A percentile compares a stretch with the other conserved stretches of the same genome.
Conservation (phyloP, 2,329 filamentous ascomycete genomes). For the Kalmusia sp. region DNA sequence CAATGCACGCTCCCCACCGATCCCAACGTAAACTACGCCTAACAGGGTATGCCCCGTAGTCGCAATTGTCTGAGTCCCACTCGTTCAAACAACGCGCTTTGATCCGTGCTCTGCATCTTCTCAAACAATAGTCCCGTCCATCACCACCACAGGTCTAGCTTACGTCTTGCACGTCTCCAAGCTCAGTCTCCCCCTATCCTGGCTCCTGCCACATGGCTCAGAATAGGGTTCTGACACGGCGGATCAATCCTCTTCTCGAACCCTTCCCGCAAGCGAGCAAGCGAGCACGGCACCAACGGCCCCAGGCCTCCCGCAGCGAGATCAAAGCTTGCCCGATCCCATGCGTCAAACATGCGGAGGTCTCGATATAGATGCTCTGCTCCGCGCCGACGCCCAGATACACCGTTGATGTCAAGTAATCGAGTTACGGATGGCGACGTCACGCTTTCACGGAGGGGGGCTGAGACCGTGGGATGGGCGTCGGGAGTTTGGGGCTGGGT, state of each 20-base stretch:
- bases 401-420: background rate
- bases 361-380: background rate
- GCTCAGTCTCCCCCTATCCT: background rate
- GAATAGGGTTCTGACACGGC: background rate
- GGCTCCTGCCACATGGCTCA: background rate
- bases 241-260: background rate
- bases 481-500: background rate
- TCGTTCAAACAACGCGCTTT: too few species aligned
- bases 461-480: constrained; percentile 1
- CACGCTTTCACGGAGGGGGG: background rate
- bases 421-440: background rate
- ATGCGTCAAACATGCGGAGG: background rate
- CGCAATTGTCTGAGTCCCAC: too few species aligned
- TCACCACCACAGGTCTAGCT: too few species aligned
- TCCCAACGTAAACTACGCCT: background rate
- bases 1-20: background rate
- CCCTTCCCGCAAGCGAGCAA: background rate
- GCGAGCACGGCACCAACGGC: too few species aligned
- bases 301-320: background rate
- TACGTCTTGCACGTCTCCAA: too few species aligned
- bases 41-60: too few species aligned
- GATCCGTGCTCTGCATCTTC: too few species aligned
- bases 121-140: too few species aligned
- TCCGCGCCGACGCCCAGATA: constrained; percentile 2
- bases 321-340: background rate